Conservation (phyloP, 305 asterid species). For the Fraxinus greggii region DNA sequence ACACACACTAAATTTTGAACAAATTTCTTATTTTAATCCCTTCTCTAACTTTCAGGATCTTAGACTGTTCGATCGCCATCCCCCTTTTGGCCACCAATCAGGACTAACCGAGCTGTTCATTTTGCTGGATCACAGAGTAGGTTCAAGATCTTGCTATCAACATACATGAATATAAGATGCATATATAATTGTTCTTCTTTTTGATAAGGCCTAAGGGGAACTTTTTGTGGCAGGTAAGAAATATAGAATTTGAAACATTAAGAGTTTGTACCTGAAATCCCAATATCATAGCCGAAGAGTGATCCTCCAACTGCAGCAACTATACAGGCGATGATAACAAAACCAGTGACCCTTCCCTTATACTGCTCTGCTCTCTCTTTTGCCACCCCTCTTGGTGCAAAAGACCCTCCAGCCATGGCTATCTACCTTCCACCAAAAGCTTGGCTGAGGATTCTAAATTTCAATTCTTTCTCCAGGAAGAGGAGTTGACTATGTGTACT, state of each 20-base stretch:
- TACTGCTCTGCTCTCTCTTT: slow-evolving; percentile 51
- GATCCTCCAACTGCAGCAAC: slow-evolving; percentile 56
- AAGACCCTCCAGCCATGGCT: slow-evolving; percentile 47
- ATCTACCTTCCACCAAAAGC: background rate
- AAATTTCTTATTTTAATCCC: background rate
- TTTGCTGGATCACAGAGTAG: background rate
- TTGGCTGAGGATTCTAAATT: background rate
- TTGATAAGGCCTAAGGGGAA: background rate
- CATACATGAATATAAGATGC: background rate
- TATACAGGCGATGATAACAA: slow-evolving; percentile 43
- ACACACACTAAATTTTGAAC: background rate
- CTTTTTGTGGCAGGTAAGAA: background rate
- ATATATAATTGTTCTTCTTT: background rate
- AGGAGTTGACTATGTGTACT: background rate
- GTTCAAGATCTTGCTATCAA: background rate
- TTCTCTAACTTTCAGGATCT: background rate
- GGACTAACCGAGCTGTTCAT: background rate
- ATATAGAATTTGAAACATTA: background rate
- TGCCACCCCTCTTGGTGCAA: slow-evolving; percentile 35
- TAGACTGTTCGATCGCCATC: background rate
- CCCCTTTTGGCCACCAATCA: background rate
- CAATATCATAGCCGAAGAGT: slow-evolving; percentile 59
- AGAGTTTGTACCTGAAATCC: slow-evolving; percentile 46
- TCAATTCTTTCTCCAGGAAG: slow-evolving; percentile 4
- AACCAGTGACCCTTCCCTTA: slow-evolving; percentile 43